Evolutionary conservation across 495 filamentous ascomycete genomes (phyloP), one percentile per base, ranked within the genome.

Genomic region (Paragyromitra xinjiangensis): DNA sequence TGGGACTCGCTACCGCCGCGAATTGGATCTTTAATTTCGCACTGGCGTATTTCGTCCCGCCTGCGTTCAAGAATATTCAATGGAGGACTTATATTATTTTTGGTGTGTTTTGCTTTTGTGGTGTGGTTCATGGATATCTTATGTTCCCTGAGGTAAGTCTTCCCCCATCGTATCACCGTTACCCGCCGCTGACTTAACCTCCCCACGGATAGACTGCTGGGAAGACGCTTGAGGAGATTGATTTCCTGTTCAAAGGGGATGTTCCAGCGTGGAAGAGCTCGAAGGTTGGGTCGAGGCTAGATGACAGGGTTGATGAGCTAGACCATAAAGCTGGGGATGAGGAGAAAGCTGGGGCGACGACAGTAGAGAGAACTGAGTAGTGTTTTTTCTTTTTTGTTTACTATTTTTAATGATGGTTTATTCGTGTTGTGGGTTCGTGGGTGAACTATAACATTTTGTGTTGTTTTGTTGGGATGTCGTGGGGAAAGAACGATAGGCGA

Each of bases 21-120:
- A 93, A 93, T 85, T 94, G 92, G 92, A 86, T 88, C 22, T 93
- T 92, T 85, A 93, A 94, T 86, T 93, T 92, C 81, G 79, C 79
- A 0, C 87, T 94, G 12, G 89, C 90, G 12, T 93, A 91, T 83
- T 94, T 95, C 75, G 90, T 93, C 3, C 92, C 92, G 1, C 89
- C 91, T 0, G 88, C 91, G 1, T 94, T 94, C 78, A 89, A 85
- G 63, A 92, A 88, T 77, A 93, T 94, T 77, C 84, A 87, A 69
- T 95, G 92, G 92, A 87, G 88, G 84, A 88, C 87, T 0, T 95
- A 94, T 78, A 85, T 93, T 53, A 81, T 94, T 24, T 95, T 94
- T 77, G 92, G 91, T 45, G 88, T 91, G 8, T 94, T 94, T 83
- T 92, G 89, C 82, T 88, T 89, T 64, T 84, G 85, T 69, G 93